phyloP scores from a whole-genome alignment of 2,329 filamentous ascomycete species.

The Tolypocladium inflatum region DNA sequence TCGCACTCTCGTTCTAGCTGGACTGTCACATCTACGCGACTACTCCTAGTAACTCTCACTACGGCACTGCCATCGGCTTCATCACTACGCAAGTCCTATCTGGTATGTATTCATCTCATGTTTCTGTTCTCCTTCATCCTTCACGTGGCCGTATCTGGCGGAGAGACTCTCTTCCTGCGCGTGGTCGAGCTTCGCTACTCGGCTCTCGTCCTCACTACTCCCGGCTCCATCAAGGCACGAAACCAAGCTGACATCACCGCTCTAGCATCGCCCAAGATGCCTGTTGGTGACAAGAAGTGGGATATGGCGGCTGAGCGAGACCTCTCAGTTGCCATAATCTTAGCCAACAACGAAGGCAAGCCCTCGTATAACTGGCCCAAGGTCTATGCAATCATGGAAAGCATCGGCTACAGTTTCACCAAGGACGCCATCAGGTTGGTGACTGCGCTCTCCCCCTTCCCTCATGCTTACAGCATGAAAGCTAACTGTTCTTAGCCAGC shows the following conservation, averaged over 20 bases:
- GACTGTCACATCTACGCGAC: not conserved
- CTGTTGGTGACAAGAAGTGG: conserved; percentile 26
- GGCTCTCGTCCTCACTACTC: not conserved
- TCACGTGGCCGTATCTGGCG: not conserved
- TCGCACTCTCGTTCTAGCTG: not conserved
- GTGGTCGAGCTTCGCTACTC: not conserved
- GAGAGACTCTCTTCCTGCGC: not conserved
- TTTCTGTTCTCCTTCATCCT: too few species aligned
- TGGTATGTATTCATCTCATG: not conserved
- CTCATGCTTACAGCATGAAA: not conserved
- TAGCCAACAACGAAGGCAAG: conserved; percentile 14
- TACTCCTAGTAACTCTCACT: not conserved
- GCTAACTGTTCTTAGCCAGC: conserved; percentile 19
- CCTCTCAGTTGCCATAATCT: conserved; percentile 26
- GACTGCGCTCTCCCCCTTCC: not conserved
- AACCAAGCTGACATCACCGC: not conserved
- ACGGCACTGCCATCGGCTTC: not conserved
- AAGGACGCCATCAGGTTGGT: conserved; percentile 29
- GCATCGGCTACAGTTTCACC: conserved; percentile 24
- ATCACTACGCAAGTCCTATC: not conserved
- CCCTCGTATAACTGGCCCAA: conserved; percentile 23
- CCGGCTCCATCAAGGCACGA: too few species aligned
- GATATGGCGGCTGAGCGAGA: conserved; percentile 24
- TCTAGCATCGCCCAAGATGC: conserved; percentile 8
- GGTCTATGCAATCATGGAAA: conserved; percentile 19